phyloP scores from a whole-genome alignment of 768 basidiomycete genomes.

The Kwoniella europaea region DNA sequence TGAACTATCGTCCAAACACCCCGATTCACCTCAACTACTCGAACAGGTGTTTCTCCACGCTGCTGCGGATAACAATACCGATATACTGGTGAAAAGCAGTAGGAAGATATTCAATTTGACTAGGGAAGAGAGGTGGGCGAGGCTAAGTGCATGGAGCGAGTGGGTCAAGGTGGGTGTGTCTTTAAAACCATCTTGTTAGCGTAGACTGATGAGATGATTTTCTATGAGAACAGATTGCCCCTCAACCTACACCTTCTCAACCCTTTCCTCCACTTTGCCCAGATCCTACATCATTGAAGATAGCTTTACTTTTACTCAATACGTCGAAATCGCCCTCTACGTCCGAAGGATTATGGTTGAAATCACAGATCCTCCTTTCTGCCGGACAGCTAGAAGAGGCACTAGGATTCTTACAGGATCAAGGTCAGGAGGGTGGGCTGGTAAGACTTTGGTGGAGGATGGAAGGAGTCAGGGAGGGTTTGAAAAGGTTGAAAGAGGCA shows the following conservation, averaged over 20 bases:
- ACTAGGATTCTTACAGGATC: constrained; percentile 15
- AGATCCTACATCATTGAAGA: constrained; percentile 23
- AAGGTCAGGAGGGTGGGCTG: constrained; percentile 27
- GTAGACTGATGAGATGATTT: too few relatives aligned
- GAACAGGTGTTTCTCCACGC: constrained; percentile 46
- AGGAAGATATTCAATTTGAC: constrained; percentile 45
- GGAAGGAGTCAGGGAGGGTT: constrained; percentile 28
- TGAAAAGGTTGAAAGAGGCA: constrained; percentile 14
- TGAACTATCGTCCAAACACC: constrained; percentile 26
- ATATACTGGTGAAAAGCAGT: constrained; percentile 29
- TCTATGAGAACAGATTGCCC: constrained; percentile 37
- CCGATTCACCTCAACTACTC: constrained; percentile 28
- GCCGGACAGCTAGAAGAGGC: constrained; percentile 30
- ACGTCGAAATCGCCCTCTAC: constrained; percentile 23
- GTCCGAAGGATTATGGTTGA: constrained; percentile 46
- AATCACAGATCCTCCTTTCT: constrained; percentile 39
- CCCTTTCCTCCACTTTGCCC: constrained; percentile 28
- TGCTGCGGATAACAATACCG: constrained; percentile 28
- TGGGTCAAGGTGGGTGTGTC: too few relatives aligned
- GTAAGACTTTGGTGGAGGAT: constrained; percentile 34
- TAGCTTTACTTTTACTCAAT: constrained; percentile 20
- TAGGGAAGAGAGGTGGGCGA: constrained; percentile 42
- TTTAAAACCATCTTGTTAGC: too few relatives aligned
- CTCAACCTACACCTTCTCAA: constrained; percentile 24
- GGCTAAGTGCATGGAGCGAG: constrained; percentile 47